Base-by-base conservation (phyloP, 169 alveolate genomes). In the Eimeria praecox region DNA sequence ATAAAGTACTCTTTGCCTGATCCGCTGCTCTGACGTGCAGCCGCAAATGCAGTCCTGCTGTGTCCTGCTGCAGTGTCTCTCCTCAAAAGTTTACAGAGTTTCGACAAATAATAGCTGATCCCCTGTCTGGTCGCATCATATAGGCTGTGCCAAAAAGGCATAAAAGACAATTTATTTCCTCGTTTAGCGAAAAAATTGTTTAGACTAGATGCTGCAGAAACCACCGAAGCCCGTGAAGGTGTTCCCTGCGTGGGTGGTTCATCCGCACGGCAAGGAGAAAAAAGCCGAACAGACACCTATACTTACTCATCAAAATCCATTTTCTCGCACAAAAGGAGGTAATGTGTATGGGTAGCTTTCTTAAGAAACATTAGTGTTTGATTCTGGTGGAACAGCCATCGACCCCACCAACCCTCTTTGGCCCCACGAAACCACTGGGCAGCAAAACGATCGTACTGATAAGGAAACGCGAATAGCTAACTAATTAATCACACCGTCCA, bases 341-440 rank as follows among this genome's bases (percentile, higher is more conserved):
- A 16, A 71, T 71, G 33, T 71, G 4, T 20, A 18, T 2, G 20
- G 42, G 33, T 5, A 52, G 35, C 3, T 27, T 38, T 35, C 83
- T 40, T 33, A 35, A 71, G 30, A 18, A 71, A 71, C 78, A 66
- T 52, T 18, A 18, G 54, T 8, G 80, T 33, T 73, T 73, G 54
- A 10, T 24, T 38, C 54, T 38, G 49, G 52, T 5, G 54, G 52
- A 40, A 22, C 83, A 73, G n/a, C 83, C 83, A 73, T 73, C 83
- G 83, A 73, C 83, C 83, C 83, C 83, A 73, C 83, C 83, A 38
- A 38, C 83, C 78, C 83, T 38, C 24, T 35, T 20, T 38, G 30
- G 83, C 54, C 83, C 54, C 83, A 35, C 3, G 54, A 38, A 73
- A 73, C 83, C 83, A 73, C 83, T 35, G 83, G 83, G 83, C 83